Evolutionary conservation across 2,329 filamentous ascomycete genomes (phyloP), one percentile per base, ranked within the genome.

Genomic region (Pseudogymnoascus sp.): DNA sequence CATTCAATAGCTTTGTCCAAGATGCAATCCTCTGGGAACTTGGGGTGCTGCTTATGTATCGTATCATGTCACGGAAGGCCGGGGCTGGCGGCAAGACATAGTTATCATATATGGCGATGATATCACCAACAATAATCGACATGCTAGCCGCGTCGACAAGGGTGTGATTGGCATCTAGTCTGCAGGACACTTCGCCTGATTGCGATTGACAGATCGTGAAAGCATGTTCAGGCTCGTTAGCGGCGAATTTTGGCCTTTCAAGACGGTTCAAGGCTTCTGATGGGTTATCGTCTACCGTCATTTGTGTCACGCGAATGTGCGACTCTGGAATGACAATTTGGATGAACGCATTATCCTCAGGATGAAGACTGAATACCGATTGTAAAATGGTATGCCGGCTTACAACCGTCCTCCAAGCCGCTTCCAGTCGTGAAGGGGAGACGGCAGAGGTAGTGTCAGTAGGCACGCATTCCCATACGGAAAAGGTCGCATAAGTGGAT

Each of bases 341-440:
- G 34, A 56, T 34, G 28, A 56, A 56, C 9, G 49, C n/a, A 56
- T 18, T 56, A 11, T 8, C 49, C 18, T 56, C 49, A 1, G 49
- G 49, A 18, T 56, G 25, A n/a, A 56, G 49, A n/a, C 28, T 34
- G 16, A 56, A 56, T 56, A 56, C 49, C n/a, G 49, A 56, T 34
- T 56, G 49, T 34, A 56, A 18, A 34, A 56, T 37, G 18, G 31
- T 60, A 21, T 60, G 59, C 5, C 37, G 59, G n/a, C 37, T 42
- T 28, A 60, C 59, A n/a, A 60, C 59, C 34, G 18, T 25, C 59
- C 9, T 38, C 59, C 34, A 60, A 6, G 59, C 34, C 28, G 18
- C 59, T 25, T 60, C 37, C 5, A 60, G 21, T 23, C 31, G n/a
- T 23, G 66, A 77, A 71, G 16, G 76, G 74, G 8, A 77, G 62